Conservation (phyloP, 2,329 filamentous ascomycete species). For the Ploettnerulaceae sp. region DNA sequence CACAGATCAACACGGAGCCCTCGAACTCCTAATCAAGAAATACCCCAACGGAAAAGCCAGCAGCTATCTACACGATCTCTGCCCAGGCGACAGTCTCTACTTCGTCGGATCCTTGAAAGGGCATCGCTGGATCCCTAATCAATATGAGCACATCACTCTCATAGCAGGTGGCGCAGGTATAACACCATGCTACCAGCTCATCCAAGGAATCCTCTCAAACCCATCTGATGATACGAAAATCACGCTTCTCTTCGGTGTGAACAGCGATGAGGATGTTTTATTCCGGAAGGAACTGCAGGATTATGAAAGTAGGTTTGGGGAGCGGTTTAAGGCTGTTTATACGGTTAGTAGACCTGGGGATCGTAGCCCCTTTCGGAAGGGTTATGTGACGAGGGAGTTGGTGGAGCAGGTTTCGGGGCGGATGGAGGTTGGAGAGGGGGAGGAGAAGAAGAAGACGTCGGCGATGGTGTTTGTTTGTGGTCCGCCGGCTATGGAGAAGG, state of each 20-base stretch:
- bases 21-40: conserved; percentile 63
- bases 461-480: conserved; percentile 66
- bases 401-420: conserved; percentile 44
- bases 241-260: conserved; percentile 62
- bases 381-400: conserved; percentile 53
- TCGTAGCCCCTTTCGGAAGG: conserved; percentile 43
- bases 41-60: conserved; percentile 63
- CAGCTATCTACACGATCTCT: conserved; percentile 59
- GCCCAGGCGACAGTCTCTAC: conserved; percentile 55
- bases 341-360: conserved; percentile 47
- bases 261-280: conserved; percentile 58
- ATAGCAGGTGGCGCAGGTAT: conserved; percentile 68
- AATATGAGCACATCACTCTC: conserved; percentile 50
- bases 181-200: conserved; percentile 63
- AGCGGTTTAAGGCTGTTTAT: conserved; percentile 53
- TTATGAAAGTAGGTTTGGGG: conserved; percentile 46
- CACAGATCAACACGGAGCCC: conserved; percentile 49
- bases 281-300: conserved; percentile 50
- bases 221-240: conserved; percentile 57
- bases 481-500: conserved; percentile 60
- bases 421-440: conserved; percentile 37
- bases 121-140: conserved; percentile 47
- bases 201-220: conserved; percentile 56
- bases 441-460: too few relatives aligned
- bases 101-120: conserved; percentile 52